Conservation (phyloP, 345 rosid species). For the Excoecaria cochinchinensis region DNA sequence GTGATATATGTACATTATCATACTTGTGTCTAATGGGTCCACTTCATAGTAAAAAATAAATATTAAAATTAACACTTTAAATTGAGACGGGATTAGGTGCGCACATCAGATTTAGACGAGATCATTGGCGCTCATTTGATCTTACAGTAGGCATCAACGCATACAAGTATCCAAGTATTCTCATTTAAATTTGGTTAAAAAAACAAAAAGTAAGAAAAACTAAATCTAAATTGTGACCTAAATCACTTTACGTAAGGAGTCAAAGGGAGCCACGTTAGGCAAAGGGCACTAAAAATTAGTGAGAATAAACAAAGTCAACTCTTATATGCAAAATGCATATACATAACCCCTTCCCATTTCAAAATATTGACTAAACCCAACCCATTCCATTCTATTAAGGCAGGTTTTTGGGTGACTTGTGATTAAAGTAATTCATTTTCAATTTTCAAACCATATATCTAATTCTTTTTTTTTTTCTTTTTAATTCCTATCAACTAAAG, state of each 20-base stretch:
- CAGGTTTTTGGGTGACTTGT: constrained; percentile 15
- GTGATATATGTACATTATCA: too few relatives aligned
- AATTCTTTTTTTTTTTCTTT: neutral
- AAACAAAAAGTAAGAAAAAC: neutral
- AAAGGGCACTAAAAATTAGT: neutral
- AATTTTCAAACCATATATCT: neutral
- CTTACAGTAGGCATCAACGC: too few relatives aligned
- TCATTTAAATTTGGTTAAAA: neutral
- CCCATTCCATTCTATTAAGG: neutral
- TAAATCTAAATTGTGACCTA: neutral
- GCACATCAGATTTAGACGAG: too few relatives aligned
- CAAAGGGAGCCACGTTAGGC: constrained; percentile 7
- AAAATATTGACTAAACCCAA: constrained; percentile 6
- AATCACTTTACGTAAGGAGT: neutral
- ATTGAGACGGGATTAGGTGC: too few relatives aligned
- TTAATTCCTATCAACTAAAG: too few relatives aligned
- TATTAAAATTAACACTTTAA: too few relatives aligned
- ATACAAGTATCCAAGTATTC: too few relatives aligned
- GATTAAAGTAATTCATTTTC: neutral
- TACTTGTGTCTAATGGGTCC: too few relatives aligned
- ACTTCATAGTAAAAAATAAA: too few relatives aligned
- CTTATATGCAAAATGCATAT: neutral
- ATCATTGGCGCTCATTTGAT: too few relatives aligned
- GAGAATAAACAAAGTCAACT: neutral
- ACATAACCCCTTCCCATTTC: too few relatives aligned